Conservation (phyloP, 192 early-diverging fungal genomes). For the Allomyces macrogynus region DNA sequence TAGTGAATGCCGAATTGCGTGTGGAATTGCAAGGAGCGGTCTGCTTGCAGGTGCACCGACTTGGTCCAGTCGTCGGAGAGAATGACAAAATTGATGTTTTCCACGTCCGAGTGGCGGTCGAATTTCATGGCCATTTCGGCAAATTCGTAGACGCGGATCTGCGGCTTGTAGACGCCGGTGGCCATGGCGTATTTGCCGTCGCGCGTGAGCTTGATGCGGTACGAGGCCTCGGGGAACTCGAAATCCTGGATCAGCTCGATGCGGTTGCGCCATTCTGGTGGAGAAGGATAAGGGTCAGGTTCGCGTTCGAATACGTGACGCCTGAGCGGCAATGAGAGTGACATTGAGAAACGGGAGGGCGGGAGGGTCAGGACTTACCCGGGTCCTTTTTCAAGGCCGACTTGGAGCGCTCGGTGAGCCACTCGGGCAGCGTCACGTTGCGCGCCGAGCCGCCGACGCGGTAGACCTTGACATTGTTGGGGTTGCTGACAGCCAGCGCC, state of each 20-base stretch:
- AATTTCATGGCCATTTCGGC: slow-evolving; percentile 92
- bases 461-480: slow-evolving; percentile 89
- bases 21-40: slow-evolving; percentile 83
- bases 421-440: slow-evolving; percentile 76
- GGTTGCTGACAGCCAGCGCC: slow-evolving; percentile 61
- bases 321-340: background rate
- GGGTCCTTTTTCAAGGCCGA: slow-evolving; percentile 74
- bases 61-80: slow-evolving; percentile 98
- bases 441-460: slow-evolving; percentile 54
- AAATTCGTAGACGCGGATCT: slow-evolving; percentile 85
- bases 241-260: slow-evolving; percentile 97
- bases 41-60: slow-evolving; percentile 69
- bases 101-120: slow-evolving; percentile 81
- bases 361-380: slow-evolving; percentile 18
- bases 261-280: slow-evolving; percentile 61
- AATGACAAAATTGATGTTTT: slow-evolving; percentile 73
- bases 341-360: background rate
- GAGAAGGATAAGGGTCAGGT: slow-evolving; percentile 1
- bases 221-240: slow-evolving; percentile 85
- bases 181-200: slow-evolving; percentile 80
- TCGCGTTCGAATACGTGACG: background rate
- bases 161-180: slow-evolving; percentile 92
- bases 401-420: slow-evolving; percentile 68
- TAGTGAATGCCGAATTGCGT: slow-evolving; percentile 89
- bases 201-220: slow-evolving; percentile 56